These are phyloP conservation scores for Leccinum incarnatum DNA, from an alignment of 768 basidiomycete species.

Conservation along the genomic window DNA sequence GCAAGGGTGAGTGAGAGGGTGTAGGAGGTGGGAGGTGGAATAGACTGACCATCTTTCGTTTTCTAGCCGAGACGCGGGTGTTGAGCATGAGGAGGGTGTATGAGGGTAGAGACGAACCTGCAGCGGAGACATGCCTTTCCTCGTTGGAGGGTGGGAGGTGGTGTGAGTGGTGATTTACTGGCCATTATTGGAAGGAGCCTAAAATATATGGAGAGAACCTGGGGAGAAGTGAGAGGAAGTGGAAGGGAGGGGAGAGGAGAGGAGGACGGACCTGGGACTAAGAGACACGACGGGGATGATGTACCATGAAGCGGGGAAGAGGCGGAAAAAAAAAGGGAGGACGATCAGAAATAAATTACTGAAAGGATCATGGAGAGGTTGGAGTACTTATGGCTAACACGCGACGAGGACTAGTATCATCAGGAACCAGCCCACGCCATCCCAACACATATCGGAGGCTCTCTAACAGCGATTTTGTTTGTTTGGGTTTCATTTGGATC, in stretches of 20 bases:
- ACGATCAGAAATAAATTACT: conserved; percentile 30
- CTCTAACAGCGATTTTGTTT: conserved; percentile 23
- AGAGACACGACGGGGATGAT: conserved; percentile 22
- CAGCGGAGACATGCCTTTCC: conserved; percentile 73
- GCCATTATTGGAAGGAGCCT: conserved; percentile 36
- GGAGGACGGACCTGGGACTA: conserved; percentile 9
- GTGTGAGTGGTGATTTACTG: conserved; percentile 28
- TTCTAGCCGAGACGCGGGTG: conserved; percentile 38
- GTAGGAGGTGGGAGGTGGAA: neutral
- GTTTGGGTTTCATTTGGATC: conserved; percentile 32
- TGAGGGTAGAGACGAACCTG: conserved; percentile 43
- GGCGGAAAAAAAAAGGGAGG: neutral
- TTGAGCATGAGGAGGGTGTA: conserved; percentile 12
- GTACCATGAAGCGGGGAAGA: conserved; percentile 22
- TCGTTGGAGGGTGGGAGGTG: conserved; percentile 50
- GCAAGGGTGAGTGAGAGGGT: conserved; percentile 11
- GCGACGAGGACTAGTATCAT: conserved; percentile 18
- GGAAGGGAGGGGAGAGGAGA: neutral
- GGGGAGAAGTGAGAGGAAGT: neutral
- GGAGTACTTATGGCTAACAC: conserved; percentile 30
- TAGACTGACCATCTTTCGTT: conserved; percentile 62
- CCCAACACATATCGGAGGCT: conserved; percentile 15
- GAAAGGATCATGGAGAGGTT: conserved; percentile 26
- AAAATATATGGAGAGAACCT: conserved; percentile 35
- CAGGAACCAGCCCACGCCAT: conserved; percentile 17